phyloP scores from a whole-genome alignment of 176 grass and related monocot species.

The Ananas comosus region DNA sequence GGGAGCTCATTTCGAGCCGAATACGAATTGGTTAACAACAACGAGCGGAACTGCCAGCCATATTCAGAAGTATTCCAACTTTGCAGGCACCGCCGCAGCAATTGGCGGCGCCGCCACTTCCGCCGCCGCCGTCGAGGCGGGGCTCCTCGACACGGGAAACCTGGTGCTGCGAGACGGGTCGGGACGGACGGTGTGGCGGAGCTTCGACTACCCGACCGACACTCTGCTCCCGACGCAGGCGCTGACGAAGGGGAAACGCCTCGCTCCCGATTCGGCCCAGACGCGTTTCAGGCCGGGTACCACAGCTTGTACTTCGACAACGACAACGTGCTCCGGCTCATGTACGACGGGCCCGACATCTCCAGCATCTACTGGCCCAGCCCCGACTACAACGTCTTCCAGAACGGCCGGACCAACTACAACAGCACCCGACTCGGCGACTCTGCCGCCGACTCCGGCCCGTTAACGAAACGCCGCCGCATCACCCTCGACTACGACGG shows the following conservation, averaged over 20 bases:
- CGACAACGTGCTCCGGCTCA: constrained; percentile 36
- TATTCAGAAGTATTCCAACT: too few species aligned
- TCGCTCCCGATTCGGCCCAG: constrained; percentile 7
- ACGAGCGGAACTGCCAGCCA: too few species aligned
- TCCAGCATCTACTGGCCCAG: constrained; percentile 46
- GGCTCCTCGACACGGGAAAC: constrained; percentile 56
- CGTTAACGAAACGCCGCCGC: constrained; percentile 28
- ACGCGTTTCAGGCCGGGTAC: constrained; percentile 2
- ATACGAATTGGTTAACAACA: too few species aligned
- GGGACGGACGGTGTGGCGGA: constrained; percentile 29
- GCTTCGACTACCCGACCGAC: constrained; percentile 39
- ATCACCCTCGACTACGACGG: constrained; percentile 59
- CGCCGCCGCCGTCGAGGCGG: constrained; percentile 1
- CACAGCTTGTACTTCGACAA: constrained; percentile 35
- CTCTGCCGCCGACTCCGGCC: constrained; percentile 25
- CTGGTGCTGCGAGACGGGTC: constrained; percentile 40
- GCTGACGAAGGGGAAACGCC: constrained; percentile 21
- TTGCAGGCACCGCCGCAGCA: too few species aligned
- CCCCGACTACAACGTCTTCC: not conserved
- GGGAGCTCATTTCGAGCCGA: too few species aligned
- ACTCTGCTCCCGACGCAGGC: constrained; percentile 33
- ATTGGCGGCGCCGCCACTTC: constrained; percentile 9
- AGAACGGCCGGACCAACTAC: constrained; percentile 16
- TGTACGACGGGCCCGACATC: constrained; percentile 33
- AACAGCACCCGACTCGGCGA: constrained; percentile 31